phyloP scores from a whole-genome alignment of 257 asterid genomes.

The Fraxinus quadrangulata region DNA sequence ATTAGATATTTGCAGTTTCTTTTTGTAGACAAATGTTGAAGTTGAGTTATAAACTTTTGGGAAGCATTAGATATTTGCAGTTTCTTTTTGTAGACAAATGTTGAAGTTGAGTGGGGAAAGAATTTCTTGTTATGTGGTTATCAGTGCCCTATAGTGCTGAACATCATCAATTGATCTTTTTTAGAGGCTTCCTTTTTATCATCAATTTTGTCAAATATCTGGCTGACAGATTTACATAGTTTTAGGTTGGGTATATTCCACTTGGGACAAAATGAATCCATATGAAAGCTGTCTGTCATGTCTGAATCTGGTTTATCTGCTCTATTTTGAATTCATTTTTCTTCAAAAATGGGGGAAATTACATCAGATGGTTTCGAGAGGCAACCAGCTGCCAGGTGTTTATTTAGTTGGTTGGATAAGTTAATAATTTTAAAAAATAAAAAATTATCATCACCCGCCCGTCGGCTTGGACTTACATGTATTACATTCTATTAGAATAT shows the following conservation, averaged over 20 bases:
- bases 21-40: slow-evolving; percentile 16
- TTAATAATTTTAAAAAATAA: no score
- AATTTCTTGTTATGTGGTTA: slow-evolving; percentile 35
- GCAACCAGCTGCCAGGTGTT: no score
- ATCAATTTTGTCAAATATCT: slow-evolving; percentile 41
- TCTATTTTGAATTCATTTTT: neutral
- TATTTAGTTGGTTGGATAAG: no score
- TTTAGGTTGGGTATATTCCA: slow-evolving; percentile 23
- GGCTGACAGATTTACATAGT: slow-evolving; percentile 41
- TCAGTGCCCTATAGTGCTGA: slow-evolving; percentile 36
- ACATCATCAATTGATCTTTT: slow-evolving; percentile 39
- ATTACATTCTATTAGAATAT: neutral
- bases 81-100: slow-evolving; percentile 14
- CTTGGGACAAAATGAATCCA: slow-evolving; percentile 22
- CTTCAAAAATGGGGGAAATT: no score
- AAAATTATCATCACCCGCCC: no score
- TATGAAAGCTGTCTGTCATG: slow-evolving; percentile 7
- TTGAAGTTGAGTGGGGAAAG: slow-evolving; percentile 35
- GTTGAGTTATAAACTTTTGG: slow-evolving; percentile 25
- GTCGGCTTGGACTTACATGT: no score
- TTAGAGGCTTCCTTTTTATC: slow-evolving; percentile 14
- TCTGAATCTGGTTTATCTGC: neutral
- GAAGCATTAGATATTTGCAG: neutral
- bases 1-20: neutral
- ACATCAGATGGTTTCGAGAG: no score